A percentile compares a stretch with the other conserved stretches of the same genome.
phyloP scores from a whole-genome alignment of 768 basidiomycete genomes.

The Tulasnella sp. region DNA sequence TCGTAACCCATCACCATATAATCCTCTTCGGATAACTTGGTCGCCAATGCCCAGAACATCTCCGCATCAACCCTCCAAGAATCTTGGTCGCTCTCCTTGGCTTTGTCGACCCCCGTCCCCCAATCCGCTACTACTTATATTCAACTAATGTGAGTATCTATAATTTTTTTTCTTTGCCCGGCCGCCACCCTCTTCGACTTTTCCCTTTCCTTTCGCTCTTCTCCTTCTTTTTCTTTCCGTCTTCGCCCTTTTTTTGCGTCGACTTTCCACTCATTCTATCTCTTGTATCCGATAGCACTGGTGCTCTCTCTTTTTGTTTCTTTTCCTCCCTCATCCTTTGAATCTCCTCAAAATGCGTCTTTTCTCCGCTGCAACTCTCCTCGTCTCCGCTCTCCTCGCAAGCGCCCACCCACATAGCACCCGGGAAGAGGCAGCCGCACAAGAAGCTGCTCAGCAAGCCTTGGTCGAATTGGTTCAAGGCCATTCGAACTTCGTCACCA shows the following conservation, averaged over 20 bases:
- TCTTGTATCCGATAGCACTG: constrained; percentile 1
- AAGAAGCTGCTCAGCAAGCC: constrained; percentile 20
- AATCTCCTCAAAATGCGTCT: not conserved
- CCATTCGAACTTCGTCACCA: constrained; percentile 21
- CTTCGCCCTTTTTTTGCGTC: not conserved
- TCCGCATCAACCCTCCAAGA: not conserved
- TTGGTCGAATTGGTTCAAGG: constrained; percentile 23
- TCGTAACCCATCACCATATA: constrained; percentile 1
- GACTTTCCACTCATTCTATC: not conserved
- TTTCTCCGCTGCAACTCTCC: constrained; percentile 4
- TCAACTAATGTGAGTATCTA: not conserved
- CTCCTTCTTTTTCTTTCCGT: not conserved
- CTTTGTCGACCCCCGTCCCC: not conserved
- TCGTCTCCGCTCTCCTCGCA: constrained; percentile 7
- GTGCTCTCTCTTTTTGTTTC: not conserved
- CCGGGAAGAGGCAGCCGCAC: not conserved
- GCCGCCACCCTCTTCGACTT: not conserved
- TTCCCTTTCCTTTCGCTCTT: not conserved
- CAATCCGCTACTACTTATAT: not conserved
- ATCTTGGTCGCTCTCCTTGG: constrained; percentile 8
- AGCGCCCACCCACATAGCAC: not conserved
- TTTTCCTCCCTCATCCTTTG: not conserved
- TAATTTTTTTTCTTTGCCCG: not conserved
- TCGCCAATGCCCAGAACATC: constrained; percentile 11
- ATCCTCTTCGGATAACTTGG: not conserved